A percentile compares a stretch with the other conserved stretches of the same genome.
Evolutionary conservation across 2,329 filamentous ascomycete species (phyloP).

Genomic region (Aspergillus sojae): DNA sequence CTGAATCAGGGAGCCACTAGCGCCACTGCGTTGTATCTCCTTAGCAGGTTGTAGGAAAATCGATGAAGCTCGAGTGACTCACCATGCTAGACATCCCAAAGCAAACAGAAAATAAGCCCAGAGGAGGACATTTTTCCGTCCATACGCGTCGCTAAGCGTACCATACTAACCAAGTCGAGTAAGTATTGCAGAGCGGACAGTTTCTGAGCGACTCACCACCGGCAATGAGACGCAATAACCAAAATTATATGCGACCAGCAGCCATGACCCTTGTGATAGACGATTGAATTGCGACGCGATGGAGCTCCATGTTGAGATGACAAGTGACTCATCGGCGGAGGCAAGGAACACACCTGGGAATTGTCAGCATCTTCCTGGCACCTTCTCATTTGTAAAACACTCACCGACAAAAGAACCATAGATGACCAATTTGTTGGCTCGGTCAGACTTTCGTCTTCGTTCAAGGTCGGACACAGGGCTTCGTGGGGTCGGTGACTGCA

Average conservation of each 20-base stretch:
- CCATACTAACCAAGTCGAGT: slow-evolving; percentile 36
- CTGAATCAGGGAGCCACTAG: slow-evolving; percentile 14
- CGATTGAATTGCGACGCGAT: slow-evolving; percentile 50
- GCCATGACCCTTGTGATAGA: slow-evolving; percentile 45
- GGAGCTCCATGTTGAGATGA: slow-evolving; percentile 64
- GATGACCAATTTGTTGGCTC: not conserved
- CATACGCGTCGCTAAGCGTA: slow-evolving; percentile 51
- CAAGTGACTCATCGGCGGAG: slow-evolving; percentile 62
- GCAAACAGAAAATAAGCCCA: slow-evolving; percentile 36
- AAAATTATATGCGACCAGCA: slow-evolving; percentile 47
- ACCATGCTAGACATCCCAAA: slow-evolving; percentile 24
- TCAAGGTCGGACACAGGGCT: not conserved
- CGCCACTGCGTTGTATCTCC: not conserved
- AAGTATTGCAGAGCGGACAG: not conserved
- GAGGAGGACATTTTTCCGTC: slow-evolving; percentile 44
- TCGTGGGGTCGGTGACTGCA: not conserved
- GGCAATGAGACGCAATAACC: slow-evolving; percentile 45
- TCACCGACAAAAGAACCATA: slow-evolving; percentile 2
- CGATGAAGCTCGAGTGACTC: not conserved
- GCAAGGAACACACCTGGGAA: slow-evolving; percentile 60
- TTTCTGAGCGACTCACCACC: slow-evolving; percentile 19
- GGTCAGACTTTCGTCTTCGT: not conserved
- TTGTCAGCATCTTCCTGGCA: not conserved
- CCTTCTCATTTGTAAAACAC: not conserved
- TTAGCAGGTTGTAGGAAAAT: fast-evolving